Percentiles rank a stretch among this genome's conserved stretches.
Evolutionary conservation across 768 basidiomycete species (phyloP).

Genomic region (Cystofilobasidium capitatum): DNA sequence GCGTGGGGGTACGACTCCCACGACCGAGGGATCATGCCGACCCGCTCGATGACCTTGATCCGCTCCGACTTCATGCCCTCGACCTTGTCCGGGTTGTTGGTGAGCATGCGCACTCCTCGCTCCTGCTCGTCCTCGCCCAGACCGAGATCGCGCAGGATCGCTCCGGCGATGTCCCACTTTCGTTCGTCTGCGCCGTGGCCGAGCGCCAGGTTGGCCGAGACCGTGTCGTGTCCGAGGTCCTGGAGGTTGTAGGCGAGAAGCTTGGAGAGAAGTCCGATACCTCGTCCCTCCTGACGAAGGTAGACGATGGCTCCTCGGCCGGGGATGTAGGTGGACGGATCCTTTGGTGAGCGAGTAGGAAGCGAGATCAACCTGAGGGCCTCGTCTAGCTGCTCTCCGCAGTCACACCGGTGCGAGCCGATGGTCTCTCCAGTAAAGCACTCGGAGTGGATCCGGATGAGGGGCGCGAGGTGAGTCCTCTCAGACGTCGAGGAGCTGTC

Average conservation of each 20-base stretch:
- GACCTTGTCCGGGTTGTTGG: conserved; percentile 98
- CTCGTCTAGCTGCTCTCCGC: conserved; percentile 96
- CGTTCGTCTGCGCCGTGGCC: conserved; percentile 91
- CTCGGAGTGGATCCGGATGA: conserved; percentile 60
- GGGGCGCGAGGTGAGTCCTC: neutral
- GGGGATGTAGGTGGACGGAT: conserved; percentile 44
- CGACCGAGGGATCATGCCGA: conserved; percentile 86
- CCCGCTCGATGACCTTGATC: conserved; percentile 66
- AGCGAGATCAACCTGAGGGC: conserved; percentile 58
- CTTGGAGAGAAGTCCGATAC: conserved; percentile 90
- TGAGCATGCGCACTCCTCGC: conserved; percentile 52
- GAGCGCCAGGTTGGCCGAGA: conserved; percentile 88
- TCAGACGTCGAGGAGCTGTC: neutral
- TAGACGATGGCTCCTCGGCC: conserved; percentile 90
- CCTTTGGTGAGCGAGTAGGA: conserved; percentile 6
- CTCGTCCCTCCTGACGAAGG: conserved; percentile 92
- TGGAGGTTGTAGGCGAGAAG: conserved; percentile 96
- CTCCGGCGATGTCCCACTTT: conserved; percentile 80
- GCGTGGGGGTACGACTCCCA: conserved; percentile 48
- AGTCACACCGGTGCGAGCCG: conserved; percentile 97
- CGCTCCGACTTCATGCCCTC: conserved; percentile 76
- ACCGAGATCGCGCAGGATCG: conserved; percentile 78
- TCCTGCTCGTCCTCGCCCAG: conserved; percentile 52
- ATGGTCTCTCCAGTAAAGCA: conserved; percentile 98
- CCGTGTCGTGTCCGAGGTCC: conserved; percentile 97